These are phyloP conservation scores for Lepiota brunneoincarnata DNA, from an alignment of 768 basidiomycete species.

Conservation along the genomic window DNA sequence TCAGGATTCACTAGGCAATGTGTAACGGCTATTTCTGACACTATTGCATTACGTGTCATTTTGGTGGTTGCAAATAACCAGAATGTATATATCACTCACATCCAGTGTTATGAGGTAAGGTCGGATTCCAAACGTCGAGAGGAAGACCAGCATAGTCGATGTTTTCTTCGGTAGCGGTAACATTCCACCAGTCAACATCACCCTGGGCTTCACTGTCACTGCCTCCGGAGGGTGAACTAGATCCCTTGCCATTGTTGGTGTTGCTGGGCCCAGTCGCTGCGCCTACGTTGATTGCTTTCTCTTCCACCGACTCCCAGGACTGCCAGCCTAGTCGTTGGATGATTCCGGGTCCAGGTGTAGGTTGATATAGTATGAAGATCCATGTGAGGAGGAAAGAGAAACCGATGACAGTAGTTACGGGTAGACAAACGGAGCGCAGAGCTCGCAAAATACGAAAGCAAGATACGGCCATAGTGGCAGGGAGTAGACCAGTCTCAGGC, in stretches of 20 bases:
- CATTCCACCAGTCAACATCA: constrained; percentile 72
- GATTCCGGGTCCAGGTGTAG: constrained; percentile 66
- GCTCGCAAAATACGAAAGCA: constrained; percentile 47
- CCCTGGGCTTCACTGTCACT: constrained; percentile 16
- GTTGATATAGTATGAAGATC: constrained; percentile 80
- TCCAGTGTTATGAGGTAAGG: constrained; percentile 75
- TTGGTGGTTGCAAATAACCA: not conserved
- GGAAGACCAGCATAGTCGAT: constrained; percentile 71
- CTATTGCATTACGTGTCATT: constrained; percentile 32
- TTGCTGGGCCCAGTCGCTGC: constrained; percentile 6
- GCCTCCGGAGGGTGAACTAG: not conserved
- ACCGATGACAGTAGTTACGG: constrained; percentile 55
- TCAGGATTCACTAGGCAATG: constrained; percentile 66
- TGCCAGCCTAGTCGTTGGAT: constrained; percentile 85
- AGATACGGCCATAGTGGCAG: constrained; percentile 35
- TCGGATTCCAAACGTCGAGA: constrained; percentile 75
- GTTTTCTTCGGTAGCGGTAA: constrained; percentile 35
- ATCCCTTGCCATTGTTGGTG: constrained; percentile 13
- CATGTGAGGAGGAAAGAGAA: constrained; percentile 75
- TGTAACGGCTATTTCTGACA: constrained; percentile 77
- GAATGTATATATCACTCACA: constrained; percentile 41
- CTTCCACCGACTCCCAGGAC: constrained; percentile 67
- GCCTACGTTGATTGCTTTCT: constrained; percentile 4
- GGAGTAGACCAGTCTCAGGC: constrained; percentile 17
- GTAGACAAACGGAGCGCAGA: constrained; percentile 52